phyloP scores from a whole-genome alignment of 2,329 filamentous ascomycete genomes.

The Aureobasidium subglaciale region DNA sequence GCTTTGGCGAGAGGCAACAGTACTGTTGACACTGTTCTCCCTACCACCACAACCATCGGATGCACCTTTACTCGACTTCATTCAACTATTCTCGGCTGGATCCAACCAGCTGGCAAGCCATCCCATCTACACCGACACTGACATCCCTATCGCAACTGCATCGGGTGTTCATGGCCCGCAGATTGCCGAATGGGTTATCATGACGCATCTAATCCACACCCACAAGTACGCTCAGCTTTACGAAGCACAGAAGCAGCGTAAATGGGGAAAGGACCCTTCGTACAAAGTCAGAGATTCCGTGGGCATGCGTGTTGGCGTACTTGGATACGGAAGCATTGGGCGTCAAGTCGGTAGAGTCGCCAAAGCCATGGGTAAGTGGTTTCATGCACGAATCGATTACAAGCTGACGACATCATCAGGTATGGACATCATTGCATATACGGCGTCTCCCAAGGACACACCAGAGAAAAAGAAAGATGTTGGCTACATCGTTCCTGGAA shows the following conservation, averaged over 20 bases:
- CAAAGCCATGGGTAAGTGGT: slow-evolving; percentile 32
- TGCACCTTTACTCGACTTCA: slow-evolving; percentile 38
- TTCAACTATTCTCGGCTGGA: slow-evolving; percentile 54
- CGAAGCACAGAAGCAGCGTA: slow-evolving; percentile 50
- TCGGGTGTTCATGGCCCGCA: slow-evolving; percentile 56
- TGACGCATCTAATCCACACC: slow-evolving; percentile 54
- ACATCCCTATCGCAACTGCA: slow-evolving; percentile 48
- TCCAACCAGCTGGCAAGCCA: slow-evolving; percentile 47
- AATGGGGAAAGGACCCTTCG: slow-evolving; percentile 40
- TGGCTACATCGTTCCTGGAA: slow-evolving; percentile 62
- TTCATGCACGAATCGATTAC: slow-evolving; percentile 22
- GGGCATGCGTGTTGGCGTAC: slow-evolving; percentile 51
- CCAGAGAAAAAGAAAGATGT: slow-evolving; percentile 57
- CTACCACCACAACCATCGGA: slow-evolving; percentile 33
- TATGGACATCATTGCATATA: slow-evolving; percentile 69
- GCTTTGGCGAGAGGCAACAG: slow-evolving; percentile 36
- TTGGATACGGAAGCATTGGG: slow-evolving; percentile 58
- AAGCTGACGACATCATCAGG: slow-evolving; percentile 55
- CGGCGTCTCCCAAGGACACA: slow-evolving; percentile 60
- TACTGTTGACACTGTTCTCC: slow-evolving; percentile 43
- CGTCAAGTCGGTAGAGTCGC: slow-evolving; percentile 42
- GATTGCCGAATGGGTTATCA: slow-evolving; percentile 60
- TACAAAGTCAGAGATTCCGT: slow-evolving; percentile 46
- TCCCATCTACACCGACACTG: slow-evolving; percentile 46
- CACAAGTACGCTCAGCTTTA: slow-evolving; percentile 49